Evolutionary conservation across 768 basidiomycete species (phyloP), one percentile per base, ranked within the genome.

Genomic region (Tylopilus plumbeoviolaceoides): DNA sequence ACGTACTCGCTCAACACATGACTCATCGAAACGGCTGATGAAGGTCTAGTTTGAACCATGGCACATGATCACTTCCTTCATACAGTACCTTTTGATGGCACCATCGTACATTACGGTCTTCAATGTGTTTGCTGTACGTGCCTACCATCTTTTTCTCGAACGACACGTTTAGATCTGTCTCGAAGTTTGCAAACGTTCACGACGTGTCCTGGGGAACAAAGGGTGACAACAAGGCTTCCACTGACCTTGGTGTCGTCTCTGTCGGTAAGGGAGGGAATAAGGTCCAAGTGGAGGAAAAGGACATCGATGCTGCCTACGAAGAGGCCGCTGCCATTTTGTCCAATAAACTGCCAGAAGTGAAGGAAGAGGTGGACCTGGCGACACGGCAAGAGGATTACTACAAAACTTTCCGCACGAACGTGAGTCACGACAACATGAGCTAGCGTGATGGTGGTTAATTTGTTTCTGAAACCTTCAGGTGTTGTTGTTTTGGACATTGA

Each of bases 201-300:
- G 93, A 95, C 54, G 86, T 95, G 10, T 92, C 90, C 5, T 95
- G 94, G 94, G 93, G 94, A 35, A 98, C 91, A 5, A 98, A 95
- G 66, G 95, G 91, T 31, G 91, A 90, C 70, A 94, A 93, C 75
- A 94, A 85, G 63, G 80, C 87, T 41, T 78, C 76, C 49, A 87
- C 86, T 23, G 91, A 95, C 59, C 82, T 98, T 7, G 97, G 95
- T 42, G 85, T 85, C 6, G 89, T 95, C 56, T 79, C 78, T 45
- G 76, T 76, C 1, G 74, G 76, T 33, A 79, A 79, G 53, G 81
- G 57, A 50, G 70, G 71, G 50, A 71, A 85, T 53, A 84, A 85
- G 63, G 95, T 95, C 10, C 91, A 95, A 54, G 91, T 90, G 1
- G 85, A 85, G 48, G 85, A 95, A 65, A 90, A 84, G 61, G 95